Evolutionary conservation across 176 grass and related monocot genomes (phyloP), one percentile per base, ranked within the genome.

Genomic region (Guadua angustifolia): DNA sequence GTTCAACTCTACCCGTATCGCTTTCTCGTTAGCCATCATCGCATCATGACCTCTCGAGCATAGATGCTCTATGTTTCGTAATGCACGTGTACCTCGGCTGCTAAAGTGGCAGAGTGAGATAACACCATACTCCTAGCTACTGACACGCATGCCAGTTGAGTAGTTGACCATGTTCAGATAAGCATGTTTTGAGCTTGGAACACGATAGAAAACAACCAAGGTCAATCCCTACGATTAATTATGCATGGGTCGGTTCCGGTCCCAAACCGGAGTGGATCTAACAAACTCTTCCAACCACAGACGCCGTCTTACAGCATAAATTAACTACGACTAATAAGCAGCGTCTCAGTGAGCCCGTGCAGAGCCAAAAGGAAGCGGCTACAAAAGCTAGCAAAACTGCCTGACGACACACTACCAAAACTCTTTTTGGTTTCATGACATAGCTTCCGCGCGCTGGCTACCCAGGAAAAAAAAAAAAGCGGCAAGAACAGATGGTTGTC

Each of bases 341-440:
- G 83, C 66, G 86, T 86, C 83, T 73, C 57, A 56, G 78, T 9
- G 64, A 82, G 71, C 18, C 53, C 9, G 73, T 13, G 73, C 58
- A 14, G 66, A 17, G 73, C 66, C 83, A 86, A 86, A 21, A 65
- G 83, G 39, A 38, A 67, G 45, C 25, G 36, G 71, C 71, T 36
- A 25, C 46, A 21, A 39, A 82, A 82, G 29, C 40, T 36, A 82
- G 36, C 36, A 5, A 52, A 42, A 75, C 73, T 22, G 9, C 50
- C 68, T 81, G 78, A 90, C 79, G 39, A 66, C 57, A 71, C 88
- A 49, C 50, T 74, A 90, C 88, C 88, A 58, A 86, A 90, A 29
- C 81, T 77, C 78, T 10, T 81, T 53, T 50, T 26, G 45, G 56
- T 45, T 29, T 57, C 65, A 14, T 62, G 71, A 24, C 50, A 79